phyloP scores from a whole-genome alignment of 768 basidiomycete genomes.

The Paxillus involutus region DNA sequence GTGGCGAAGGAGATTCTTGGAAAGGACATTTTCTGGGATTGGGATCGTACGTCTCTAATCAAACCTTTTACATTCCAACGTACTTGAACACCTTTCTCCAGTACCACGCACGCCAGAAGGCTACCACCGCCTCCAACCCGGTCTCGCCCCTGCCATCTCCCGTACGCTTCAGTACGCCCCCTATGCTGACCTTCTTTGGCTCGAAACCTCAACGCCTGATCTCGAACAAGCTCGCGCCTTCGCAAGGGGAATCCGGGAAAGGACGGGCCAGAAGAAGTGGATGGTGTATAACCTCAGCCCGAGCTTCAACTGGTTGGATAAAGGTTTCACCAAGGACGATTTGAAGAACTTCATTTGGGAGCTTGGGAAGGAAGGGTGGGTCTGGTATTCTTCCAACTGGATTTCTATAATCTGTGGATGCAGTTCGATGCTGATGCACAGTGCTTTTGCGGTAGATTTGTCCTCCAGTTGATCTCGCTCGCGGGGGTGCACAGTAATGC shows the following conservation, averaged over 20 bases:
- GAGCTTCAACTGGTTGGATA: conserved; percentile 89
- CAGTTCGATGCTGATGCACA: background rate
- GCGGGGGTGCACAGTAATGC: conserved; percentile 89
- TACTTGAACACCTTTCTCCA: conserved; percentile 26
- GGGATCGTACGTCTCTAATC: conserved; percentile 63
- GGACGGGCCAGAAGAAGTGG: conserved; percentile 64
- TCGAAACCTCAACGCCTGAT: conserved; percentile 90
- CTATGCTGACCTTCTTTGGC: conserved; percentile 88
- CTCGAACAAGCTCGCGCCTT: conserved; percentile 77
- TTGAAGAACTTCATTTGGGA: conserved; percentile 90
- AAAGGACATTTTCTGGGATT: conserved; percentile 79
- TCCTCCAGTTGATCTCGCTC: conserved; percentile 85
- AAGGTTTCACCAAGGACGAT: conserved; percentile 74
- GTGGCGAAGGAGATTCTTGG: conserved; percentile 71
- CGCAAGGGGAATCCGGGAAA: conserved; percentile 69
- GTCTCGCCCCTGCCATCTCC: conserved; percentile 79
- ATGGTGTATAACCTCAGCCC: conserved; percentile 94
- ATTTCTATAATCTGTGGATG: background rate
- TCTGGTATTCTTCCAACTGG: background rate
- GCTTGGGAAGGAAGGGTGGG: conserved; percentile 81
- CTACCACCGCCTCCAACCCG: conserved; percentile 85
- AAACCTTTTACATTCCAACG: background rate
- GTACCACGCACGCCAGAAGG: conserved; percentile 89
- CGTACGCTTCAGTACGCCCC: conserved; percentile 80
- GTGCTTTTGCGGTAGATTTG: conserved; percentile 54